Evolutionary conservation across 352 stramenopile genomes (phyloP).

Genomic region (Globisporangium polare): DNA sequence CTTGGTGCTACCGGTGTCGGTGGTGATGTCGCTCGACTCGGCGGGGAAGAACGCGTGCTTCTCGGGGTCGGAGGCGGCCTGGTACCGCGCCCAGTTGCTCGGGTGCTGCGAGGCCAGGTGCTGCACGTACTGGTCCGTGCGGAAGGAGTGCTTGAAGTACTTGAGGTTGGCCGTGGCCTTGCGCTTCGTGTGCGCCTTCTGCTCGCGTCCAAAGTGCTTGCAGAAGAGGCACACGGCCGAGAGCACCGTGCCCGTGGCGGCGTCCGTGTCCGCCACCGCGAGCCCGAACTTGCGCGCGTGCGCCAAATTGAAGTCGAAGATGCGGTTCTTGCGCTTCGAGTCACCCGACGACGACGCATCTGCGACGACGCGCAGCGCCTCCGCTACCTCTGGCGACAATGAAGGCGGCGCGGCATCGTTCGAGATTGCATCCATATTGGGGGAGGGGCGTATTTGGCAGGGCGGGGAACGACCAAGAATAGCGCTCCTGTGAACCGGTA

Average conservation of each 20-base stretch:
- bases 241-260: conserved; percentile 33
- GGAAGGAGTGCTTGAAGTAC: conserved; percentile 61
- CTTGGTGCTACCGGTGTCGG: neutral
- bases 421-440: neutral
- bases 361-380: conserved; percentile 1
- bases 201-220: conserved; percentile 59
- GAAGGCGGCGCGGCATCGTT: neutral
- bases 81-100: conserved; percentile 42
- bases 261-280: conserved; percentile 42
- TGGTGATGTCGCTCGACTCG: neutral
- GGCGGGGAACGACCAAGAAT: neutral
- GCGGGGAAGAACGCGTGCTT: conserved; percentile 50
- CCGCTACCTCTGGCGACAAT: neutral
- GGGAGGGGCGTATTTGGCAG: neutral
- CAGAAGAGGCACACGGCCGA: conserved; percentile 61
- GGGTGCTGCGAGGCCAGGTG: conserved; percentile 58
- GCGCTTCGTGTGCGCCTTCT: conserved; percentile 47
- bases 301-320: conserved; percentile 4
- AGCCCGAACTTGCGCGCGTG: conserved; percentile 60
- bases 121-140: conserved; percentile 71
- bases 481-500: too few species aligned
- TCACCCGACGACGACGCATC: conserved; percentile 10
- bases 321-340: conserved; percentile 31
- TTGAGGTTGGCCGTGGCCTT: conserved; percentile 59
- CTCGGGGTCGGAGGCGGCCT: conserved; percentile 32